phyloP scores from a whole-genome alignment of 1,139 yeast genomes.

The Blastobotrys raffinosifermentans region DNA sequence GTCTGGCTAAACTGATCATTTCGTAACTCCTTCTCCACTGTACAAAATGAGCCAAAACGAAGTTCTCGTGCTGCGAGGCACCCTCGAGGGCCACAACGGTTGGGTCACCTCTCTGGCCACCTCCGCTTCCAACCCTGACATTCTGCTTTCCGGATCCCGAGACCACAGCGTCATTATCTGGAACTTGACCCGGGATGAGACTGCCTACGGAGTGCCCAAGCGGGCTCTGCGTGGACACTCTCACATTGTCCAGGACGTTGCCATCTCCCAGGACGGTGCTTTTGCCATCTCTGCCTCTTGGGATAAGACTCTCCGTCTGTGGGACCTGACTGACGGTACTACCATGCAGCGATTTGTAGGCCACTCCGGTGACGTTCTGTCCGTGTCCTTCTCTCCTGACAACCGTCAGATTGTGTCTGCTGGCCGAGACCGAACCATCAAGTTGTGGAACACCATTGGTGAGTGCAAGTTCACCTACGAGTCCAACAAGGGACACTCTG shows the following conservation, averaged over 20 bases:
- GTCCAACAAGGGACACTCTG: slow-evolving; percentile 72
- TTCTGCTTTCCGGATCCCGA: slow-evolving; percentile 97
- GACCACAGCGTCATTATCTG: slow-evolving; percentile 98
- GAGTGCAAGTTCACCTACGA: slow-evolving; percentile 90
- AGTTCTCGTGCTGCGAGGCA: slow-evolving; percentile 99
- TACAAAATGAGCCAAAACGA: slow-evolving; percentile 41
- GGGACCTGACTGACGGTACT: slow-evolving; percentile 96
- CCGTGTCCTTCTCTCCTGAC: slow-evolving; percentile 94
- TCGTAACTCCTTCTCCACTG: background rate
- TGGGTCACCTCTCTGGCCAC: slow-evolving; percentile 99
- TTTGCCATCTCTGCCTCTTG: slow-evolving; percentile 99
- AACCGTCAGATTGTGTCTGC: slow-evolving; percentile 98
- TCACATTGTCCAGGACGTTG: slow-evolving; percentile 97
- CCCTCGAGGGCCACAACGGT: slow-evolving; percentile 72
- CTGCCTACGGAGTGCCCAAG: slow-evolving; percentile 97
- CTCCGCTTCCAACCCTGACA: slow-evolving; percentile 97
- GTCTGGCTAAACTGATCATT: background rate
- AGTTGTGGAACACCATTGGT: slow-evolving; percentile 99
- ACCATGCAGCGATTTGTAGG: slow-evolving; percentile 95
- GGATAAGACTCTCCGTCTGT: slow-evolving; percentile 98
- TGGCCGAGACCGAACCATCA: slow-evolving; percentile 98
- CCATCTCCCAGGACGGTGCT: slow-evolving; percentile 97
- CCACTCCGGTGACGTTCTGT: slow-evolving; percentile 95
- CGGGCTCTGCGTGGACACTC: slow-evolving; percentile 98
- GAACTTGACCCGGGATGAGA: slow-evolving; percentile 97